Base-by-base conservation (phyloP, 2,329 filamentous ascomycete species). In the Sclerotinia nivalis region DNA sequence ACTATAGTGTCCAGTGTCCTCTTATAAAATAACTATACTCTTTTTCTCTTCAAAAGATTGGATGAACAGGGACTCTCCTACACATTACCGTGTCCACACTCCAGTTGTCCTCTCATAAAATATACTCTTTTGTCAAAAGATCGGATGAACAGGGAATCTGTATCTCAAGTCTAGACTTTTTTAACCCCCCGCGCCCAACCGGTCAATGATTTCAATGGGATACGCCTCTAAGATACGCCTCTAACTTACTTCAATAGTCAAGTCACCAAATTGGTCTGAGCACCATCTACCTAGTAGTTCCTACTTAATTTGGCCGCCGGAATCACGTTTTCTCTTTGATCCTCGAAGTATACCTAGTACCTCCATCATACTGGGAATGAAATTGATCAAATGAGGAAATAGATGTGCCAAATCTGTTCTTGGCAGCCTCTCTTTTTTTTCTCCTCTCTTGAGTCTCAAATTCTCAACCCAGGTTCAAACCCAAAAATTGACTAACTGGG, bases 311-410 rank as follows among this genome's bases (percentile, higher is more conserved):
- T 61, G 59, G 59, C 28, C 25, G 10, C 5, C 20, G 54, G 31
- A 13, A 7, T 56, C 49, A 56, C 54, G 54, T 28, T 43, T 18
- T 40, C 56, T 12, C 54, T 34, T n/a, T n/a, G 55, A 18, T 43
- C 37, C 25, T 61, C 18, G 25, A 43, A 43, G 40, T 43, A 18
- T 34, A 34, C 34, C 34, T 6, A 34, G 4, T 8, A 18, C 18
- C 13, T 43, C 40, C 40, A 43, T 43, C 40, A 43, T 43, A 43
- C 40, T 43, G 50, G 52, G 20, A 34, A 55, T 31, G 22, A 45
- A 37, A 20, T 37, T 37, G 60, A 50, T 50, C 60, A 13, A 25
- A 64, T 64, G 45, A 40, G 60, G 60, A 50, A 64, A 64, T 64
- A 37, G 60, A 64, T 37, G 60, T 31, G 31, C 10, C 20, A 28